Evolutionary conservation across 163 green algal species (phyloP).

Genomic region (Scenedesmus sp.): DNA sequence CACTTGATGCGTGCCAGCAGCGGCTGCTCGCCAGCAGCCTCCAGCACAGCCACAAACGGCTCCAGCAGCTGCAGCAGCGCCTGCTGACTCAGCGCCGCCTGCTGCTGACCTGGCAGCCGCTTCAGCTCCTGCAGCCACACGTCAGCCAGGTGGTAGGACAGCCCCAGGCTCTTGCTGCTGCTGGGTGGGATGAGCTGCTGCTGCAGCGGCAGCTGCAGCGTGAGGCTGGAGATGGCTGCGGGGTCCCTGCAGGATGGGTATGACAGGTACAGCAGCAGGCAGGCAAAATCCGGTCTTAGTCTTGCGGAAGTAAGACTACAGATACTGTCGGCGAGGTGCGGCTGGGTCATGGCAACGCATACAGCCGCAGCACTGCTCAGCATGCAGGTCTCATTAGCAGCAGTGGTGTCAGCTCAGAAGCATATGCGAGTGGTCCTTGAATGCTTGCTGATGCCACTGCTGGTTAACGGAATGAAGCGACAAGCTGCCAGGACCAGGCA

Average conservation of each 20-base stretch:
- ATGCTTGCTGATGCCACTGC: neutral
- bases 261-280: too few relatives aligned
- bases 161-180: conserved; percentile 63
- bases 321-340: too few relatives aligned
- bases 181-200: conserved; percentile 61
- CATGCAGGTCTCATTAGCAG: too few relatives aligned
- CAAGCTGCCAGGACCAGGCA: too few relatives aligned
- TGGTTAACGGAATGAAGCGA: neutral
- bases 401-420: too few relatives aligned
- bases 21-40: conserved; percentile 50
- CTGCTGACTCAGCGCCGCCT: neutral
- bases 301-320: too few relatives aligned
- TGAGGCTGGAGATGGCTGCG: conserved; percentile 25
- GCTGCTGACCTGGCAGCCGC: neutral
- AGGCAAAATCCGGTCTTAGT: too few relatives aligned
- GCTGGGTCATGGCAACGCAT: too few relatives aligned
- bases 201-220: conserved; percentile 57
- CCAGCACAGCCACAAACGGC: conserved; percentile 73
- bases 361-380: too few relatives aligned
- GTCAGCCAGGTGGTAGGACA: conserved; percentile 86
- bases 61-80: conserved; percentile 66
- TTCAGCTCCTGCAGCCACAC: conserved; percentile 79
- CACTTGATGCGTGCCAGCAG: conserved; percentile 74
- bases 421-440: neutral
- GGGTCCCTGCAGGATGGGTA: conserved; percentile 66